Conservation (phyloP, 2,329 filamentous ascomycete species). For the Curvularia sp. region DNA sequence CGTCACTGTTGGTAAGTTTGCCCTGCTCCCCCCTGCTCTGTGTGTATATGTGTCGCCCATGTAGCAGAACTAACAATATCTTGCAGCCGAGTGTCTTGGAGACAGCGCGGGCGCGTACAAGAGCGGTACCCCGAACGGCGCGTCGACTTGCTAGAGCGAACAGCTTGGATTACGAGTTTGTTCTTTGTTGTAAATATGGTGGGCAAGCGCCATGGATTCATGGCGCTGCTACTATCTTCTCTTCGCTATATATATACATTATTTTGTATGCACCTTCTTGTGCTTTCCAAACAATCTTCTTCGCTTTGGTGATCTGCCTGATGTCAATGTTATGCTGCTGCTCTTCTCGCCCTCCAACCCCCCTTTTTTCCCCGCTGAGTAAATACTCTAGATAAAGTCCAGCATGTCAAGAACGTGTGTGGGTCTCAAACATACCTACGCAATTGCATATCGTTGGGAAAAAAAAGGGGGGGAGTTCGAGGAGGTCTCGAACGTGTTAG, state of each 20-base stretch:
- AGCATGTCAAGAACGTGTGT: no score
- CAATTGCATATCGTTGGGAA: no score
- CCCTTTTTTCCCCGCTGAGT: no score
- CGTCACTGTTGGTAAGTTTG: slow-evolving; percentile 45
- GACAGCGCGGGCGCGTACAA: slow-evolving; percentile 39
- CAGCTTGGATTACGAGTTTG: background rate
- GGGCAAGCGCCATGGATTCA: no score
- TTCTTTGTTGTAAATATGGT: background rate
- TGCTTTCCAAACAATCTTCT: no score
- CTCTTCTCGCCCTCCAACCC: no score
- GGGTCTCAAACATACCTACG: no score
- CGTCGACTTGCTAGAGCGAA: slow-evolving; percentile 28
- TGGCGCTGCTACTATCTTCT: no score
- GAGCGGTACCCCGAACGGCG: slow-evolving; percentile 33
- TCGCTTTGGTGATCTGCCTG: no score
- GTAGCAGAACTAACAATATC: slow-evolving; percentile 19
- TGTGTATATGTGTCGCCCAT: background rate
- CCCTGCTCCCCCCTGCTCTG: background rate
- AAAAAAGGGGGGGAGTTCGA: no score
- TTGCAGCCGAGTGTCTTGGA: slow-evolving; percentile 43
- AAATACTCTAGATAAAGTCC: no score
- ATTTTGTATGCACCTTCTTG: background rate
- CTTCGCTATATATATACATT: background rate
- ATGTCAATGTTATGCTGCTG: no score
- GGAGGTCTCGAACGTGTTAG: background rate